phyloP scores from a whole-genome alignment of 2,329 filamentous ascomycete genomes.

The Scedosporium boydii region DNA sequence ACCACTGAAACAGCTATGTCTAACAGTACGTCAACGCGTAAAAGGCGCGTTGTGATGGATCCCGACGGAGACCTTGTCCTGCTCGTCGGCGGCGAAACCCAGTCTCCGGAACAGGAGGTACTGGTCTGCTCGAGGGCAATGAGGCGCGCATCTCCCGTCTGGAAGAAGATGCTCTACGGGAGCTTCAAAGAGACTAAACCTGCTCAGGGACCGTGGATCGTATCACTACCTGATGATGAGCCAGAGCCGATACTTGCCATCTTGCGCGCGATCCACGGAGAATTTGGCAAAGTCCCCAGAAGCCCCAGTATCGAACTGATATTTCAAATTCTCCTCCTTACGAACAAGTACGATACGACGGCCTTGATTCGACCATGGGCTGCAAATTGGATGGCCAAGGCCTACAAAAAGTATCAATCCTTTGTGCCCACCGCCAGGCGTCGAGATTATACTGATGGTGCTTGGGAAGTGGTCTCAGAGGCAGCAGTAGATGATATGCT shows the following conservation, averaged over 20 bases:
- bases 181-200: constrained; percentile 9
- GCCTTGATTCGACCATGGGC: background rate
- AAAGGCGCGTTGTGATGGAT: background rate
- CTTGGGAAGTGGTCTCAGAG: too few relatives aligned
- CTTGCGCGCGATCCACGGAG: background rate
- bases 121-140: constrained; percentile 7
- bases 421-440: too few relatives aligned
- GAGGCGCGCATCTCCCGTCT: constrained; percentile 7
- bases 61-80: background rate
- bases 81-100: background rate
- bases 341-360: background rate
- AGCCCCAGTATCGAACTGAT: background rate
- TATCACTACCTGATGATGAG: background rate
- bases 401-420: too few relatives aligned
- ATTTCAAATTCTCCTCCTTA: background rate
- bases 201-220: background rate
- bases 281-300: background rate
- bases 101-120: background rate
- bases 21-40: too few relatives aligned
- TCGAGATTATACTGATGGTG: too few relatives aligned
- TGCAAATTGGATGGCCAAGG: background rate
- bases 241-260: background rate
- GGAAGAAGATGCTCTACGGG: constrained; percentile 10
- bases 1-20: too few relatives aligned
- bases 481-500: too few relatives aligned